These are phyloP conservation scores for Colletotrichum filicis DNA, from an alignment of 2,329 filamentous ascomycete species.

Conservation along the genomic window DNA sequence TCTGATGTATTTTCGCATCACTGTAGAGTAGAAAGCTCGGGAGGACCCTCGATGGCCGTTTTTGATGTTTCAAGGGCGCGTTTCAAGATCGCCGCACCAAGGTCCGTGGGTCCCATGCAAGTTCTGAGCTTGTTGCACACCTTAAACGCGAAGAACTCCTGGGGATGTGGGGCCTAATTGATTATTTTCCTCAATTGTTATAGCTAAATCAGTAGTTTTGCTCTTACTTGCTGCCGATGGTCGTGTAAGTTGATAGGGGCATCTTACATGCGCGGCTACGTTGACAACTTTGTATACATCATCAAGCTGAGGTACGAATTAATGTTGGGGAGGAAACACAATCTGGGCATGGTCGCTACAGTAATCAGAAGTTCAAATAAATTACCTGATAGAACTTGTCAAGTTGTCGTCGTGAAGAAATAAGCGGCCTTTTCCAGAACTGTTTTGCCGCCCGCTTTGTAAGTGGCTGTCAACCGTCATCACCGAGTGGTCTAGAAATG, in stretches of 20 bases:
- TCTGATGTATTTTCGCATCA: background rate
- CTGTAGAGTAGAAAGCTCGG: background rate
- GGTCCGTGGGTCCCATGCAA: slow-evolving; percentile 6
- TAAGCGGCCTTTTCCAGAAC: too few relatives aligned
- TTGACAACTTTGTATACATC: too few relatives aligned
- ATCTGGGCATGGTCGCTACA: too few relatives aligned
- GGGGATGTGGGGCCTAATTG: background rate
- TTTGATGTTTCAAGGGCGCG: slow-evolving; percentile 31
- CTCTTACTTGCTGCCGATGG: background rate
- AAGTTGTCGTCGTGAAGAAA: too few relatives aligned
- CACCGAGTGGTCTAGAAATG: too few relatives aligned
- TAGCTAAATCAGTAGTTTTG: background rate
- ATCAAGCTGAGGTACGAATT: too few relatives aligned
- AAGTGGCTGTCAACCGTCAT: too few relatives aligned
- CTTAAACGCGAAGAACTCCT: background rate
- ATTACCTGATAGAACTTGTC: too few relatives aligned
- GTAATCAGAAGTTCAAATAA: too few relatives aligned
- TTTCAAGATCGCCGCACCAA: slow-evolving; percentile 29
- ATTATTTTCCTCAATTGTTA: background rate
- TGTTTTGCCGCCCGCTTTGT: too few relatives aligned
- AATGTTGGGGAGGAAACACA: too few relatives aligned
- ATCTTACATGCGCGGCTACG: too few relatives aligned
- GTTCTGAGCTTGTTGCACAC: slow-evolving; percentile 14
- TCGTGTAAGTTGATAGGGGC: background rate
- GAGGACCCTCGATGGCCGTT: background rate